Base-by-base conservation (phyloP, 495 filamentous ascomycete species). In the Cairneyella variabilis region DNA sequence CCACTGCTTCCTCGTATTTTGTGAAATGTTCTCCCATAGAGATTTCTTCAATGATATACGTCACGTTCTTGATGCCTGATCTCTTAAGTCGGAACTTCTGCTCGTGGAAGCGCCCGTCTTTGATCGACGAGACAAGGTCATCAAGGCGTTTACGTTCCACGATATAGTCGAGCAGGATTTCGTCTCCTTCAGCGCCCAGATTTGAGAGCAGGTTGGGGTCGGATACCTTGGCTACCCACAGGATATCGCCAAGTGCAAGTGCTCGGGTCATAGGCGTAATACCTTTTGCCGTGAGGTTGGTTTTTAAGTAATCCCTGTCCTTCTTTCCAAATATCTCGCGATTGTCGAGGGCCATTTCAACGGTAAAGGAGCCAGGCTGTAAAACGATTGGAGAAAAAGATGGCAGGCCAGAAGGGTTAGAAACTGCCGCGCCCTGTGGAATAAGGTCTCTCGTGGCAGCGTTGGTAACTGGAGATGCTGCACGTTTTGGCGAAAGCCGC, bases 101-200 rank as follows among this genome's bases (percentile, higher is more conserved):
- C 60, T 95, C 89, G 58, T 84, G 84, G 60, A 91, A 93, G 0
- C 89, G 82, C 0, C 88, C 87, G 47, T 93, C 89, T 65, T 86
- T 91, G 64, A 93, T 88, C 40, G 85, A 89, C 22, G 77, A 71
- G 7, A 93, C 73, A 3, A 95, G 74, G 66, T 95, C 89, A 58
- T 95, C 89, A 0, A 91, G 76, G 2, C 89, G 77, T 61, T 95
- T 95, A 43, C 89, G 79, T 67, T 95, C 89, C 0, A 92, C 76
- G 25, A 95, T 88, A 73, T 82, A 89, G 63, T 92, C 89, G 5
- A 95, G 73, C 36, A 90, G 82, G 3, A 90, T 69, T 66, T 93
- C 89, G 51, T 87, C 80, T n/a, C 85, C 77, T 67, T 89, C 83
- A 41, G 78, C 77, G 42, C 79, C 79, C 48, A 75, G 67, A 1